Evolutionary conservation across 306 rosid genomes (phyloP).

Genomic region (Cucurbita pepo): DNA sequence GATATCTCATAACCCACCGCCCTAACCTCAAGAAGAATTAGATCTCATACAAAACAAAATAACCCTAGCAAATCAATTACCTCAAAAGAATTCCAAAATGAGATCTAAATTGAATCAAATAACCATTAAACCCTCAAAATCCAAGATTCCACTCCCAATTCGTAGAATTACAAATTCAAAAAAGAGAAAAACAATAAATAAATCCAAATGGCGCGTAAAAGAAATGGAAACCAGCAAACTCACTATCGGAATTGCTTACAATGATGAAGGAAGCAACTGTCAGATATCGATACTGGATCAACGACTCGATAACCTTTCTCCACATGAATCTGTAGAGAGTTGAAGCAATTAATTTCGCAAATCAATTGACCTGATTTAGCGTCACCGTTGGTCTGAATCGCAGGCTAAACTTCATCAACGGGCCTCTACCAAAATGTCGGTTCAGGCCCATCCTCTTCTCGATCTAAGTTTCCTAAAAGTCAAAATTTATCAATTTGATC

Average conservation of each 20-base stretch:
- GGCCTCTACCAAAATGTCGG: no score
- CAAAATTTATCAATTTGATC: no score
- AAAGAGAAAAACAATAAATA: background rate
- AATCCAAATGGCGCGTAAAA: background rate
- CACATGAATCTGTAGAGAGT: background rate
- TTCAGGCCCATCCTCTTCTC: no score
- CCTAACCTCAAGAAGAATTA: slow-evolving; percentile 7
- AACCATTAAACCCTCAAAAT: background rate
- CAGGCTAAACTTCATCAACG: background rate
- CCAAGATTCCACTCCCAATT: background rate
- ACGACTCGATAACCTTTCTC: background rate
- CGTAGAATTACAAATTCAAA: background rate
- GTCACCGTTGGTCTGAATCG: background rate
- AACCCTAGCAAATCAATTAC: background rate
- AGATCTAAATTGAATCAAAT: background rate
- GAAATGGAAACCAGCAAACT: background rate
- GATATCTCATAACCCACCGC: slow-evolving; percentile 23
- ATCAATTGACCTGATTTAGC: background rate
- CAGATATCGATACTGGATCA: background rate
- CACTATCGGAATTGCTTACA: background rate
- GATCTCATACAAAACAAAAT: background rate
- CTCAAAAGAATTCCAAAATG: background rate
- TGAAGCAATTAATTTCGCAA: background rate
- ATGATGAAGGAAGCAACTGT: background rate
- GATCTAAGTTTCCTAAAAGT: no score